Base-by-base conservation (phyloP, 495 filamentous ascomycete species). In the Hypomontagnella submonticulosa region DNA sequence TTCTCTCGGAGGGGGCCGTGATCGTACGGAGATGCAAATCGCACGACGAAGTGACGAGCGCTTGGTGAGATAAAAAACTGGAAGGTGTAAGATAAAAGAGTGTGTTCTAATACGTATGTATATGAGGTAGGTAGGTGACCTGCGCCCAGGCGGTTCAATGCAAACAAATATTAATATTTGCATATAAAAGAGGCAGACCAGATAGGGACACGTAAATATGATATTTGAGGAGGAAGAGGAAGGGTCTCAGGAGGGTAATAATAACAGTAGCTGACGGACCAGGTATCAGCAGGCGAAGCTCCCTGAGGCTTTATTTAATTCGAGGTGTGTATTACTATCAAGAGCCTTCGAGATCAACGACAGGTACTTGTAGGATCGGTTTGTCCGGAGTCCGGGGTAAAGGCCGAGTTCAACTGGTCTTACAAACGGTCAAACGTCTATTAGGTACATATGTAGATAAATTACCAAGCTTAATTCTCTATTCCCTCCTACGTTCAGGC, bases 351-450 rank as follows among this genome's bases (percentile, higher is more conserved):
- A 53, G 49, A 40, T 53, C 49, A 27, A 53, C 46, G 18, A 53
- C 46, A 51, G 11, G 18, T 36, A 58, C 9, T 42, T 16, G 43
- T 38, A 57, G 52, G 34, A 57, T 57, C 61, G 37, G 42, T 46
- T 30, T 34, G 40, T 57, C 61, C 61, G 61, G 61, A 63, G 61
- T 63, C 61, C 61, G 61, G 61, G 61, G 52, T 55, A 61, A 59
- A 36, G 27, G 13, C 51, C 27, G 9, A 44, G 34, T 3, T 11
- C n/a, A 11, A 38, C 36, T 11, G 11, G 36, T 27, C 23, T 27
- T 2, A 27, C 36, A 38, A 13, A 10, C 36, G n/a, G 36, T 13
- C 36, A 15, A 55, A 40, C 30, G 16, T 55, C 30, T n/a, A 10
- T 13, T 13, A 38, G 36, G 9, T 38, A 11, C n/a, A n/a, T n/a